Evolutionary conservation across 345 rosid species (phyloP).

Genomic region (Citrus reticulata): DNA sequence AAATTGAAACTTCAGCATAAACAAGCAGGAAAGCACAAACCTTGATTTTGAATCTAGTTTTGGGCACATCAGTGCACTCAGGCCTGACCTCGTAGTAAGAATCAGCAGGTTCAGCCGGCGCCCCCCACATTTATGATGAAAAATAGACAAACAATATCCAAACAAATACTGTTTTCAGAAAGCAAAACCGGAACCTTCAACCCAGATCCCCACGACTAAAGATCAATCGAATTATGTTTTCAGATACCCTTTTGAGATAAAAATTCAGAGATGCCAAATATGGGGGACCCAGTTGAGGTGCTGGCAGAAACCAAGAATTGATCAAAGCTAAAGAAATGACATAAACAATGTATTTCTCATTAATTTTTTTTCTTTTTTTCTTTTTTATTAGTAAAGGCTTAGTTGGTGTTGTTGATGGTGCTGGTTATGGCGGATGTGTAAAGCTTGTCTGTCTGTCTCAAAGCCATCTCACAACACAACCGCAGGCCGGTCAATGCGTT

Average conservation of each 20-base stretch:
- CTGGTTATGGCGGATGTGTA: not conserved
- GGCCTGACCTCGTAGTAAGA: conserved; percentile 89
- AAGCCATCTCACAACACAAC: conserved; percentile 5
- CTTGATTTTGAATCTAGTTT: conserved; percentile 87
- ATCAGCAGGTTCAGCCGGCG: conserved; percentile 66
- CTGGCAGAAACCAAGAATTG: not conserved
- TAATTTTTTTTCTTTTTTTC: no score
- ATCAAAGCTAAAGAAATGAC: not conserved
- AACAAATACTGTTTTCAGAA: not conserved
- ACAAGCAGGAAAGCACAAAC: conserved; percentile 28
- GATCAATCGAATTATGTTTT: not conserved
- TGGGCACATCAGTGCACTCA: conserved; percentile 91
- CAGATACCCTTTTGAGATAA: conserved; percentile 5
- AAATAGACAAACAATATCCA: not conserved
- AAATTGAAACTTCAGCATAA: not conserved
- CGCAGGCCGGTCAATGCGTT: conserved; percentile 5
- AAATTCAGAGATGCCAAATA: not conserved
- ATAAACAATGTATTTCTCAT: not conserved
- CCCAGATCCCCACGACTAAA: conserved; percentile 1
- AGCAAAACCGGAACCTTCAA: not conserved
- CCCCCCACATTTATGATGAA: conserved; percentile 67
- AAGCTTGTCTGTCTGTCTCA: not conserved
- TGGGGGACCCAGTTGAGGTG: not conserved
- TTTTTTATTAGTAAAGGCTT: not conserved
- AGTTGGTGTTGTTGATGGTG: not conserved